Evolutionary conservation across 768 basidiomycete genomes (phyloP).

Genomic region (Lentinula lateritia): DNA sequence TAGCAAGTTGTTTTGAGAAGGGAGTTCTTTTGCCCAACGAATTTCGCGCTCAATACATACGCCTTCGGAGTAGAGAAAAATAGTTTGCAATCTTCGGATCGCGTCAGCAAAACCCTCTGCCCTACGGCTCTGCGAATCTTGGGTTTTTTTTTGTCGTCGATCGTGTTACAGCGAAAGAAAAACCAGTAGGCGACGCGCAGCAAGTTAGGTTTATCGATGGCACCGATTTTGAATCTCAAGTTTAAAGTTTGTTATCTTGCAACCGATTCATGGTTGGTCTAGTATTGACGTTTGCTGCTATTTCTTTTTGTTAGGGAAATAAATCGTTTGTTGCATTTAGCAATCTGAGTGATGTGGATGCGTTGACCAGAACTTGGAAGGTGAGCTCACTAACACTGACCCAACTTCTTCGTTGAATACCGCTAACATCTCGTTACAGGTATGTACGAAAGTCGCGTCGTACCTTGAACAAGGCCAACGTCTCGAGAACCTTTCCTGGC

Average conservation of each 20-base stretch:
- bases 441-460: slow-evolving; percentile 86
- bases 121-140: neutral
- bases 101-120: too few species aligned
- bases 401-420: neutral
- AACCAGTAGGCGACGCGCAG: neutral
- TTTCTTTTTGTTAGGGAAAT: slow-evolving; percentile 61
- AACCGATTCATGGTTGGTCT: neutral
- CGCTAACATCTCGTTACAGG: slow-evolving; percentile 31
- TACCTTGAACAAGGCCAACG: slow-evolving; percentile 89
- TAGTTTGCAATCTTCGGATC: too few species aligned
- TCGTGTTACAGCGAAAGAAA: neutral
- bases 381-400: slow-evolving; percentile 28
- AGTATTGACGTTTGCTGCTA: slow-evolving; percentile 7
- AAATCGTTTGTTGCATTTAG: slow-evolving; percentile 93
- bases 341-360: slow-evolving; percentile 79
- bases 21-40: too few species aligned
- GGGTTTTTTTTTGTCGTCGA: neutral
- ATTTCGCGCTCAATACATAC: too few species aligned
- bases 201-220: slow-evolving; percentile 36
- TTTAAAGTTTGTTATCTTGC: slow-evolving; percentile 51
- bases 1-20: neutral
- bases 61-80: too few species aligned
- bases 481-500: slow-evolving; percentile 89
- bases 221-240: slow-evolving; percentile 82
- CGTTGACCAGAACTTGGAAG: slow-evolving; percentile 90